A percentile compares a stretch with the other conserved stretches of the same genome.
These are phyloP conservation scores for Dictyophora rubrovolvata DNA, from an alignment of 768 basidiomycete genomes.

Conservation along the genomic window DNA sequence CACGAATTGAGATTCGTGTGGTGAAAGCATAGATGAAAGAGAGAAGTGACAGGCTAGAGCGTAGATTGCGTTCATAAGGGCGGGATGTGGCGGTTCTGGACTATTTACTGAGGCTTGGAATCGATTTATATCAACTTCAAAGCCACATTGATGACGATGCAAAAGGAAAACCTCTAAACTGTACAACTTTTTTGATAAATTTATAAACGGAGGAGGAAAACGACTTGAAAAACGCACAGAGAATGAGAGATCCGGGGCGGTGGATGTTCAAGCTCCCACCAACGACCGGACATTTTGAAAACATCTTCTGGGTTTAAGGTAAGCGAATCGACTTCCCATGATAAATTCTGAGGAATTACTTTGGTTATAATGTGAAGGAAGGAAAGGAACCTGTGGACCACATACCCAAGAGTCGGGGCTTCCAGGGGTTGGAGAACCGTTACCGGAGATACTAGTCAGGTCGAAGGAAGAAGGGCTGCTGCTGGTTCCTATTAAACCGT, in stretches of 20 bases:
- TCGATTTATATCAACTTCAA: constrained; percentile 60
- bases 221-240: constrained; percentile 11
- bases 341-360: not conserved
- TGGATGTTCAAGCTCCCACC: constrained; percentile 6
- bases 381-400: not conserved
- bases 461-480: constrained; percentile 2
- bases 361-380: not conserved
- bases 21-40: constrained; percentile 54
- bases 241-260: constrained; percentile 11
- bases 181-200: constrained; percentile 12
- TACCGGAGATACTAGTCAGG: not conserved
- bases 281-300: constrained; percentile 6
- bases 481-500: not conserved
- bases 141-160: constrained; percentile 48
- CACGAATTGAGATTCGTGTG: constrained; percentile 53
- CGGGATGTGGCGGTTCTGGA: constrained; percentile 61
- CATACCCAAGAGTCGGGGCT: not conserved
- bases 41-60: constrained; percentile 79
- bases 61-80: constrained; percentile 67
- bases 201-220: not conserved
- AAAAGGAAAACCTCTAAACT: constrained; percentile 66
- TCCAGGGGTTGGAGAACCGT: constrained; percentile 4
- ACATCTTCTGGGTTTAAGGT: constrained; percentile 1
- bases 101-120: constrained; percentile 49
- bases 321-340: constrained; percentile 6